Evolutionary conservation across 2,329 filamentous ascomycete species (phyloP).

Genomic region (Aspergillus glaucus): DNA sequence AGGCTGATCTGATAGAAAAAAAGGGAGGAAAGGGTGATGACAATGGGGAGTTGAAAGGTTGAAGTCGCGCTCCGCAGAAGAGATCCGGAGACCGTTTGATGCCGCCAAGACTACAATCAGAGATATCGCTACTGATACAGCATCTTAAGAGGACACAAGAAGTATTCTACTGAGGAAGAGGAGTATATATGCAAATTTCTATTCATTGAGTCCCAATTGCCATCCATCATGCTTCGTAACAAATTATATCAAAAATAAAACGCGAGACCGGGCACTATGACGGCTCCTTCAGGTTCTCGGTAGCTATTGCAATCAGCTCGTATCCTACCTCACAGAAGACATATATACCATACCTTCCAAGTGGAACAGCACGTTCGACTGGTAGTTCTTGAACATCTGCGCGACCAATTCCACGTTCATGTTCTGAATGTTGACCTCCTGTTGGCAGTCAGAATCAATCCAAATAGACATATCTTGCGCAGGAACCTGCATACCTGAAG

Average conservation of each 20-base stretch:
- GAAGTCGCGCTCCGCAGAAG: too few relatives aligned
- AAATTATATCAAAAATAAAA: neutral
- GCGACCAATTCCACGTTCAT: conserved; percentile 98
- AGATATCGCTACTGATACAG: too few relatives aligned
- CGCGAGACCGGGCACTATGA: conserved; percentile 42
- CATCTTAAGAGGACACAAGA: too few relatives aligned
- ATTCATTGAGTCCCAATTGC: too few relatives aligned
- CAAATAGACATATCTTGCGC: neutral
- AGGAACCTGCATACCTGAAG: conserved; percentile 58
- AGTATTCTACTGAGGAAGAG: too few relatives aligned
- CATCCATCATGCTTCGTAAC: neutral
- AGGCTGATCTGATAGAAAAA: too few relatives aligned
- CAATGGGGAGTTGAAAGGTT: too few relatives aligned
- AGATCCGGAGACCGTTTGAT: too few relatives aligned
- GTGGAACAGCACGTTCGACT: conserved; percentile 95
- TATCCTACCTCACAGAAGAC: conserved; percentile 1
- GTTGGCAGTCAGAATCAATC: conserved; percentile 2
- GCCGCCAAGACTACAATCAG: too few relatives aligned
- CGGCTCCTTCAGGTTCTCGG: conserved; percentile 75
- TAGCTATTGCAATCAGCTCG: conserved; percentile 49
- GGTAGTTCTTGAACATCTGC: conserved; percentile 99
- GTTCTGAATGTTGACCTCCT: conserved; percentile 98
- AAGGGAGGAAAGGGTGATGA: too few relatives aligned
- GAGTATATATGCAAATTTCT: too few relatives aligned
- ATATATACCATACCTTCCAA: conserved; percentile 66